phyloP scores from a whole-genome alignment of 2,329 filamentous ascomycete genomes.

The Fusarium acutatum region DNA sequence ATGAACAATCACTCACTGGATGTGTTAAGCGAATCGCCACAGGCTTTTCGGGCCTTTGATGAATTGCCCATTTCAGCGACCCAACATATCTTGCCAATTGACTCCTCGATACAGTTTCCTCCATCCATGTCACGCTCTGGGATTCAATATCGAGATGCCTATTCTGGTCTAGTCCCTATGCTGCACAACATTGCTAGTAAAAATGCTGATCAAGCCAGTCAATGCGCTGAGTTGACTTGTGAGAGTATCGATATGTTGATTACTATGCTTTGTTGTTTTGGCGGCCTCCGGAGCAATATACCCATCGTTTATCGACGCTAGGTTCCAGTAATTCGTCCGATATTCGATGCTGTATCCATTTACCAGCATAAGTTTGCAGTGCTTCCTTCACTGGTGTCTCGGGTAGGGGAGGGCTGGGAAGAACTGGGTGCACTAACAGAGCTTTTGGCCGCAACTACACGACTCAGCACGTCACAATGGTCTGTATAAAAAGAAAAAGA shows the following conservation, averaged over 20 bases:
- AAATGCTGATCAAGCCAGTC: constrained; percentile 3
- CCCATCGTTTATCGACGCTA: background rate
- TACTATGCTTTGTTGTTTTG: background rate
- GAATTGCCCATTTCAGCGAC: background rate
- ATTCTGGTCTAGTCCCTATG: constrained; percentile 21
- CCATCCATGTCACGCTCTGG: background rate
- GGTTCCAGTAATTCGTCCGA: background rate
- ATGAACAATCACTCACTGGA: background rate
- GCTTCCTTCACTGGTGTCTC: background rate
- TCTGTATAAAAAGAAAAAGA: background rate
- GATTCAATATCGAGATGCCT: constrained; percentile 27
- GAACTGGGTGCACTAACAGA: background rate
- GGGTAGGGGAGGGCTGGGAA: background rate
- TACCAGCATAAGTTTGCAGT: background rate
- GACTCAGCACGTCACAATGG: background rate
- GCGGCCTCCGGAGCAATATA: background rate
- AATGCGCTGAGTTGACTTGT: background rate
- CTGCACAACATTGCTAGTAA: constrained; percentile 6
- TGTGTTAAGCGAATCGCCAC: background rate
- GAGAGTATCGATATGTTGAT: background rate
- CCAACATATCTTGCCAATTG: background rate
- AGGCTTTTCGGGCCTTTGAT: background rate
- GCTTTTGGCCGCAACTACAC: background rate
- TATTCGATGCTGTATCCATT: background rate
- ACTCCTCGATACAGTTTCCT: background rate